Evolutionary conservation across 1,139 yeast species (phyloP).

Genomic region (Suhomyces choctaworum): DNA sequence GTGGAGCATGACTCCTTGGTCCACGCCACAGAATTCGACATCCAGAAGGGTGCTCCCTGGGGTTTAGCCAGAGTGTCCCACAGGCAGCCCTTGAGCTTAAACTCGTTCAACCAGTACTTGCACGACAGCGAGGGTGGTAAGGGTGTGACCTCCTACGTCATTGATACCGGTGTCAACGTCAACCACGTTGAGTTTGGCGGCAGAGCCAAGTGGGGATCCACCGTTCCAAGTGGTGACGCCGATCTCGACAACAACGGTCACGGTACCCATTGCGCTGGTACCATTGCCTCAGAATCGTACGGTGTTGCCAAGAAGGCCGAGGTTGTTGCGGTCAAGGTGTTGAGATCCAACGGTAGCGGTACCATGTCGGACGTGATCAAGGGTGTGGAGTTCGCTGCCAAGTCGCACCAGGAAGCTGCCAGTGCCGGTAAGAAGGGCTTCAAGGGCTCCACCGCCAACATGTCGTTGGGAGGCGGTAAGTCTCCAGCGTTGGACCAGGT

Average conservation of each 20-base stretch:
- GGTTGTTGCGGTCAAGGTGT: slow-evolving; percentile 44
- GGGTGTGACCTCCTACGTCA: slow-evolving; percentile 47
- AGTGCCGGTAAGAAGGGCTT: slow-evolving; percentile 35
- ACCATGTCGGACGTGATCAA: slow-evolving; percentile 44
- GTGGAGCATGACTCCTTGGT: slow-evolving; percentile 84
- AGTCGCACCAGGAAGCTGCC: slow-evolving; percentile 35
- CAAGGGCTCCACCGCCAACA: slow-evolving; percentile 47
- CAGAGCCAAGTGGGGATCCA: slow-evolving; percentile 45
- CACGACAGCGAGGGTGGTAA: slow-evolving; percentile 60
- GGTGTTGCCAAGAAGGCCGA: slow-evolving; percentile 47
- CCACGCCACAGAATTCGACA: slow-evolving; percentile 56
- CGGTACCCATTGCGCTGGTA: slow-evolving; percentile 51
- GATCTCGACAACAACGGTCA: slow-evolving; percentile 42
- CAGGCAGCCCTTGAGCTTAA: slow-evolving; percentile 71
- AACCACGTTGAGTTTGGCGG: slow-evolving; percentile 45
- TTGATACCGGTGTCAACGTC: slow-evolving; percentile 45
- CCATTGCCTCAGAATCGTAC: slow-evolving; percentile 42
- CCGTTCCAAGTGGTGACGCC: slow-evolving; percentile 38
- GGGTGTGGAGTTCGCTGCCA: slow-evolving; percentile 45
- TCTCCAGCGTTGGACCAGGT: slow-evolving; percentile 45
- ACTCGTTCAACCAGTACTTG: slow-evolving; percentile 81
- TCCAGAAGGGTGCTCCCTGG: slow-evolving; percentile 92
- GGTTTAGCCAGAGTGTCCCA: slow-evolving; percentile 94
- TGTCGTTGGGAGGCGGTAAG: slow-evolving; percentile 47
- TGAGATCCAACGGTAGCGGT: slow-evolving; percentile 43